Conservation (phyloP, 2,329 filamentous ascomycete genomes). For the Botryotinia calthae region DNA sequence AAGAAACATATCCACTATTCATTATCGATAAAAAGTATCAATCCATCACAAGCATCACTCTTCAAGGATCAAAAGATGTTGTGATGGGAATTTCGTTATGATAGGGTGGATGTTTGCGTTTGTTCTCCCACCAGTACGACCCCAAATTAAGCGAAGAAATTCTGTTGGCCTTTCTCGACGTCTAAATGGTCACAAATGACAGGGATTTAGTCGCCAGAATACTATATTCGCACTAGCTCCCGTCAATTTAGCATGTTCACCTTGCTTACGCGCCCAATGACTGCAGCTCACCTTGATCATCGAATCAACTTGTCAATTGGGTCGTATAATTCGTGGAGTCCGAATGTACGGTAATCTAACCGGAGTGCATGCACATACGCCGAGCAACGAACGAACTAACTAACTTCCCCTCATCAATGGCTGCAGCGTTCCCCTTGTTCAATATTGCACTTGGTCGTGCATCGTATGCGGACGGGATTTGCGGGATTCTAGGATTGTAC, state of each 20-base stretch:
- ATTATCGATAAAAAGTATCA: not conserved
- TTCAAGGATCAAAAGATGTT: constrained; percentile 4
- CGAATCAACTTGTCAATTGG: constrained; percentile 14
- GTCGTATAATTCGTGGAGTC: constrained; percentile 9
- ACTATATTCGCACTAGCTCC: constrained; percentile 23
- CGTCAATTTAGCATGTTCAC: constrained; percentile 18
- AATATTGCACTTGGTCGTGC: constrained; percentile 1
- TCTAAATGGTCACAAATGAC: constrained; percentile 17
- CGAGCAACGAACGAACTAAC: not conserved
- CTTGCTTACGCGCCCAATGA: constrained; percentile 27
- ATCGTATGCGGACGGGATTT: constrained; percentile 4
- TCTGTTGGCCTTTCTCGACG: not conserved
- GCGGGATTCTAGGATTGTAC: not conserved
- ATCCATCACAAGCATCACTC: constrained; percentile 3
- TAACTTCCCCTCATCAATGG: constrained; percentile 18
- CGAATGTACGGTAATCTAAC: constrained; percentile 19
- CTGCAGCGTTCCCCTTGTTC: constrained; percentile 14
- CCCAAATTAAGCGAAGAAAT: constrained; percentile 8
- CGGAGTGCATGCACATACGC: constrained; percentile 10
- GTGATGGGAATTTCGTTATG: constrained; percentile 6
- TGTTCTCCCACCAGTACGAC: constrained; percentile 12
- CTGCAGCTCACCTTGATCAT: constrained; percentile 16
- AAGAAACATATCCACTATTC: constrained; percentile 6
- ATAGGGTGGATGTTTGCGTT: constrained; percentile 14
- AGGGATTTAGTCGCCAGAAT: constrained; percentile 27